These are phyloP conservation scores for Cajanus cajan DNA, from an alignment of 306 rosid genomes.

Conservation along the genomic window DNA sequence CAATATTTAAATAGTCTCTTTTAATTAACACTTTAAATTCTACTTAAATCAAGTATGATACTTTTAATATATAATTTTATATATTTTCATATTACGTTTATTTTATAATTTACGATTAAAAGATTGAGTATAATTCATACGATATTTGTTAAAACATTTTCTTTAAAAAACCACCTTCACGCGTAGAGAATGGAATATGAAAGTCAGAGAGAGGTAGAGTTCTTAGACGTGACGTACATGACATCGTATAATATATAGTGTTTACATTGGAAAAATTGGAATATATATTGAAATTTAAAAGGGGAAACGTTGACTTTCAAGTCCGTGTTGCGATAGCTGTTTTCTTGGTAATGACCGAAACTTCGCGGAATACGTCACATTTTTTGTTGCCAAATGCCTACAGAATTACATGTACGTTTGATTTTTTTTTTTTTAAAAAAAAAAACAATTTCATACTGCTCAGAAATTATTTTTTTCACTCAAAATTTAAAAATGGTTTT, in stretches of 20 bases:
- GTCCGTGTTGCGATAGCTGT: not conserved
- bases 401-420: too few relatives aligned
- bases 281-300: constrained; percentile 6
- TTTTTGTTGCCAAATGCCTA: not conserved
- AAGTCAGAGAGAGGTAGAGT: not conserved
- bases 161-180: not conserved
- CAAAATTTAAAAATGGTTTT: too few relatives aligned
- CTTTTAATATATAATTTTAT: not conserved
- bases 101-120: not conserved
- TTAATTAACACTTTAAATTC: not conserved
- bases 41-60: not conserved
- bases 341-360: not conserved
- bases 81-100: too few relatives aligned
- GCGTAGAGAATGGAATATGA: not conserved
- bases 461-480: too few relatives aligned
- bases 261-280: not conserved
- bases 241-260: not conserved
- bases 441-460: too few relatives aligned
- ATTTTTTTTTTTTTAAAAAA: too few relatives aligned
- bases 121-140: not conserved
- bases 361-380: not conserved
- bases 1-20: not conserved
- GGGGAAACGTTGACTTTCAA: constrained; percentile 5
- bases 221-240: constrained; percentile 10
- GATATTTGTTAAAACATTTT: not conserved